Evolutionary conservation across 2,329 filamentous ascomycete genomes (phyloP).

Genomic region (Alternaria solani): DNA sequence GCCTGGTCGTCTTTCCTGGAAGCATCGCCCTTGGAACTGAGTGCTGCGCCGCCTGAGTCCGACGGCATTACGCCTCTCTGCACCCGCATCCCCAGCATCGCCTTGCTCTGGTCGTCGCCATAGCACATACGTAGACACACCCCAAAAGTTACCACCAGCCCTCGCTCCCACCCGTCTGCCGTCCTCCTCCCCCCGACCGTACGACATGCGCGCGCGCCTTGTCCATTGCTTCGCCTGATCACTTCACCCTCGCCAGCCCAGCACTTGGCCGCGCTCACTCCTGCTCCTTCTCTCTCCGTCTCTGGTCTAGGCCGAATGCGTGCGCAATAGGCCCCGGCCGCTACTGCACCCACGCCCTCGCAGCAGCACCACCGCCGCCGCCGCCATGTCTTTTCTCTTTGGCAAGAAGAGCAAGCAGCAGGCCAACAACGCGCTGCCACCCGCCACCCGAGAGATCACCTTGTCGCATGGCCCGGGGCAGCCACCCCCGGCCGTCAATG

Average conservation of each 20-base stretch:
- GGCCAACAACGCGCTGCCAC: conserved; percentile 56
- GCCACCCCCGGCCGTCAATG: conserved; percentile 54
- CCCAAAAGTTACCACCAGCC: too few relatives aligned
- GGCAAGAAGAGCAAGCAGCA: conserved; percentile 57
- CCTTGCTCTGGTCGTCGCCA: conserved; percentile 1
- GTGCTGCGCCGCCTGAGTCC: conserved; percentile 8
- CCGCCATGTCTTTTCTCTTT: conserved; percentile 62
- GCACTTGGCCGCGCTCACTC: conserved; percentile 10
- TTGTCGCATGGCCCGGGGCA: conserved; percentile 63
- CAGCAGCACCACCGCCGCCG: conserved; percentile 23
- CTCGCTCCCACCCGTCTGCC: conserved; percentile 1
- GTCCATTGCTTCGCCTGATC: conserved; percentile 13
- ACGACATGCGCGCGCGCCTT: conserved; percentile 26
- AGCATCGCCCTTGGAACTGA: conserved; percentile 7
- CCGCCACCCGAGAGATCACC: conserved; percentile 64
- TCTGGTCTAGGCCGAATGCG: conserved; percentile 40
- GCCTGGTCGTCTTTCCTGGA: conserved; percentile 10
- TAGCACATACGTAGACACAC: not conserved
- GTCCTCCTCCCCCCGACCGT: conserved; percentile 1
- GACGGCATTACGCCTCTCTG: not conserved
- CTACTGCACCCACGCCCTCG: conserved; percentile 28
- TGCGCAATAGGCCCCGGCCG: conserved; percentile 38
- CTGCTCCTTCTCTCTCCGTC: conserved; percentile 8
- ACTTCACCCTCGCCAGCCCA: conserved; percentile 10
- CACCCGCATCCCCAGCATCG: conserved; percentile 9